Percentiles rank a stretch among this genome's conserved stretches.
Evolutionary conservation across 2,329 filamentous ascomycete species (phyloP).

Genomic region (Nothomitra cinnamomea): DNA sequence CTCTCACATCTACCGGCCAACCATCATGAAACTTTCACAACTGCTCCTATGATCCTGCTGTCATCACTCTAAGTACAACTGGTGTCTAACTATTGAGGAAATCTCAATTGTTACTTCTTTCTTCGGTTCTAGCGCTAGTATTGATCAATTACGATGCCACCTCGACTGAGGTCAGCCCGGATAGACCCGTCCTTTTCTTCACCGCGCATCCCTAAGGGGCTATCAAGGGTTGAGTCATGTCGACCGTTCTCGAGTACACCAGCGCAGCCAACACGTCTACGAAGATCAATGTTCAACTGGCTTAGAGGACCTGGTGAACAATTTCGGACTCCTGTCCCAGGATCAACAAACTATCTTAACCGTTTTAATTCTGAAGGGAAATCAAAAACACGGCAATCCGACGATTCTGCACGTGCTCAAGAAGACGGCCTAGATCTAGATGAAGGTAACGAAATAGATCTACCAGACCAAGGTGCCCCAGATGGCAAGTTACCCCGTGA

Average conservation of each 20-base stretch:
- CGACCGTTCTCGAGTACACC: constrained; percentile 13
- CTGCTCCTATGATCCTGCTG: no score
- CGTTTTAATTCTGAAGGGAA: constrained; percentile 35
- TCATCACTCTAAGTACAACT: no score
- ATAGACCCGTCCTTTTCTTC: neutral
- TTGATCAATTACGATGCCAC: neutral
- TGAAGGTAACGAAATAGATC: neutral
- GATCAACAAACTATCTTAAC: constrained; percentile 36
- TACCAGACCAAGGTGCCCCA: neutral
- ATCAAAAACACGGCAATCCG: constrained; percentile 14
- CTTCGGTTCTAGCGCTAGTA: neutral
- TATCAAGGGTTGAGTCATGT: neutral
- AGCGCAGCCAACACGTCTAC: constrained; percentile 28
- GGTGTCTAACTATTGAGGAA: no score
- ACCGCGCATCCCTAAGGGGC: neutral
- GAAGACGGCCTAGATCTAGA: neutral
- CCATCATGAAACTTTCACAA: no score
- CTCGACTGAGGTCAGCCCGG: neutral
- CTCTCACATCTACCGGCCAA: neutral
- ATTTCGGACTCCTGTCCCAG: constrained; percentile 30
- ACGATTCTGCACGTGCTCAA: constrained; percentile 10
- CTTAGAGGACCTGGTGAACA: constrained; percentile 34
- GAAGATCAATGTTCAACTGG: constrained; percentile 41
- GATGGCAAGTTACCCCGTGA: constrained; percentile 5
- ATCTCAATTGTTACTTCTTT: no score